These are phyloP conservation scores for Nitzschia putrida DNA, from an alignment of 108 stramenopile genomes.

Conservation along the genomic window DNA sequence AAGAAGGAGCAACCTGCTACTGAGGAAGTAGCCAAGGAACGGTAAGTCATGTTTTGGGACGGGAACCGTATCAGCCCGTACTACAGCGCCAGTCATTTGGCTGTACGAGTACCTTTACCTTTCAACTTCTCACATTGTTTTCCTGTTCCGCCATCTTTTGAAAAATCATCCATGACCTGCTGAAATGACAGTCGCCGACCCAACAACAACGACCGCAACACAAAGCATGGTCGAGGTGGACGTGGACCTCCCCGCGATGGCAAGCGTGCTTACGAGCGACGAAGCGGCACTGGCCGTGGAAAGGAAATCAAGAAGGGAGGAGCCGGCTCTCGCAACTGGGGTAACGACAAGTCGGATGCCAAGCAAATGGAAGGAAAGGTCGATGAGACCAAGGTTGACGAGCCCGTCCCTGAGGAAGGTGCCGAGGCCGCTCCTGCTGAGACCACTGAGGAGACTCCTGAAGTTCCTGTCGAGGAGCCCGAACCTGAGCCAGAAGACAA, in stretches of 20 bases:
- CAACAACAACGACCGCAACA: constrained; percentile 73
- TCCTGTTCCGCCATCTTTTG: background rate
- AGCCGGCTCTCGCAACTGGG: constrained; percentile 92
- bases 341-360: constrained; percentile 80
- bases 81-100: background rate
- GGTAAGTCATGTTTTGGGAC: constrained; percentile 25
- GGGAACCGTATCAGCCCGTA: constrained; percentile 52
- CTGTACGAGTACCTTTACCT: too few species aligned
- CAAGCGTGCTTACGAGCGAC: constrained; percentile 85
- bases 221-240: constrained; percentile 79
- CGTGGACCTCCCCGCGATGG: constrained; percentile 76
- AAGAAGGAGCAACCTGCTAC: constrained; percentile 33
- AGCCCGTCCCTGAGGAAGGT: constrained; percentile 30
- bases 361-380: constrained; percentile 71
- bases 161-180: too few species aligned
- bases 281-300: constrained; percentile 90
- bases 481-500: constrained; percentile 80
- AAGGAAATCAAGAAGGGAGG: constrained; percentile 89
- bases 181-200: constrained; percentile 20
- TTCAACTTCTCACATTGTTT: constrained; percentile 1
- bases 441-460: constrained; percentile 16
- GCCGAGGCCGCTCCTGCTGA: constrained; percentile 27
- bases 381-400: constrained; percentile 50
- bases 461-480: constrained; percentile 32
- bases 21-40: constrained; percentile 31